Evolutionary conservation across 345 rosid species (phyloP).

Genomic region (Murraya paniculata): DNA sequence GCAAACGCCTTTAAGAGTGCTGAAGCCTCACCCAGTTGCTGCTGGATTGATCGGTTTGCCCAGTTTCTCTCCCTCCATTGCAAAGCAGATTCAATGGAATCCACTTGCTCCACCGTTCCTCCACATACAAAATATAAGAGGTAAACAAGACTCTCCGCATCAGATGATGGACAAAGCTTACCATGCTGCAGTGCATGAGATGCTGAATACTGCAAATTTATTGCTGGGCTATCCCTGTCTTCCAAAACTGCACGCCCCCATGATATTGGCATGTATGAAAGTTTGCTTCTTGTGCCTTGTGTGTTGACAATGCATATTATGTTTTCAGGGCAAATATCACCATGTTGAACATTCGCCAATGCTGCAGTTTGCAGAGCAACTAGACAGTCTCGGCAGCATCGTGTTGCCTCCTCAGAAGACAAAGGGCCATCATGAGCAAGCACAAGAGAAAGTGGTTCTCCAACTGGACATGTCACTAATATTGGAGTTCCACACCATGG

Average conservation of each 20-base stretch:
- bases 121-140: constrained; percentile 48
- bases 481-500: constrained; percentile 67
- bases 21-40: constrained; percentile 53
- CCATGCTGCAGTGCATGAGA: constrained; percentile 65
- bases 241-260: constrained; percentile 73
- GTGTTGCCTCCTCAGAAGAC: constrained; percentile 45
- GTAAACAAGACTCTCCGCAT: constrained; percentile 62
- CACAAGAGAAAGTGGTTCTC: constrained; percentile 48
- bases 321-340: constrained; percentile 61
- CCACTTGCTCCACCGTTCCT: constrained; percentile 49
- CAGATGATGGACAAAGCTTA: constrained; percentile 63
- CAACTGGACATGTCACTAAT: constrained; percentile 54
- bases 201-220: constrained; percentile 61
- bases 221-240: constrained; percentile 58
- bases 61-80: constrained; percentile 69
- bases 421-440: constrained; percentile 42
- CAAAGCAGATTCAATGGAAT: constrained; percentile 64
- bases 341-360: constrained; percentile 54
- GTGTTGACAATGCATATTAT: constrained; percentile 34
- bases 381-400: constrained; percentile 57
- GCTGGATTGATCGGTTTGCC: constrained; percentile 53
- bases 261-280: constrained; percentile 34
- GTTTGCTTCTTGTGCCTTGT: constrained; percentile 23
- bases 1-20: constrained; percentile 64
- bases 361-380: constrained; percentile 50